These are phyloP conservation scores for Dentipellis sp. DNA, from an alignment of 768 basidiomycete species.

Conservation along the genomic window DNA sequence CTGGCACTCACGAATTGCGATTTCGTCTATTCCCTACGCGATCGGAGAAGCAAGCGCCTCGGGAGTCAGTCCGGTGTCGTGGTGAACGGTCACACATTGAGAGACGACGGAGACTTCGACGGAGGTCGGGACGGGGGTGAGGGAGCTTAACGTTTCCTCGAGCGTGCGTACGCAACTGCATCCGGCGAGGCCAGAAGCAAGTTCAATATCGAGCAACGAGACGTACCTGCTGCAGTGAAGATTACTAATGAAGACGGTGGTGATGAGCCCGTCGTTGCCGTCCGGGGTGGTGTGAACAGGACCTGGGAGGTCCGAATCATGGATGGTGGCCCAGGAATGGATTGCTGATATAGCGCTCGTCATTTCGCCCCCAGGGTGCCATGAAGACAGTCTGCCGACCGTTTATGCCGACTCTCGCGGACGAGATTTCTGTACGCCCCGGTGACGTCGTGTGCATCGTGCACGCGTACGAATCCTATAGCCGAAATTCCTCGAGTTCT, in stretches of 20 bases:
- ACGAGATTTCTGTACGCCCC: conserved; percentile 45
- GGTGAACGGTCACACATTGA: conserved; percentile 34
- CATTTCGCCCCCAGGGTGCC: conserved; percentile 10
- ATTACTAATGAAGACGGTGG: conserved; percentile 31
- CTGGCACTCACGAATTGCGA: too few species aligned
- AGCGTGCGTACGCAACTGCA: conserved; percentile 41
- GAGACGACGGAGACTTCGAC: conserved; percentile 37
- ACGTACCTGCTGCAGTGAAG: conserved; percentile 42
- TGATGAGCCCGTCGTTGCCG: conserved; percentile 15
- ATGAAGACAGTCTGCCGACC: conserved; percentile 45
- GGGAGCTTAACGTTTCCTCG: conserved; percentile 25
- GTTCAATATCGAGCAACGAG: neutral
- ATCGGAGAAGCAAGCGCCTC: conserved; percentile 23
- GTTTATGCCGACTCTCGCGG: conserved; percentile 44
- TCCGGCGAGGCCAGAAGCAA: neutral
- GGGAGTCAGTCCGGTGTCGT: conserved; percentile 22
- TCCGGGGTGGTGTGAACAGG: conserved; percentile 4
- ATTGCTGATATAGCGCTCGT: too few species aligned
- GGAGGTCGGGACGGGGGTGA: conserved; percentile 30
- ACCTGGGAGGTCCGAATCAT: conserved; percentile 7
- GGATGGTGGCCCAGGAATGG: too few species aligned
- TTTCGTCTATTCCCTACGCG: too few species aligned
- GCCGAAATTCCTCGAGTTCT: too few species aligned
- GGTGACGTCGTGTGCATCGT: conserved; percentile 48
- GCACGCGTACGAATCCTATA: conserved; percentile 34